These are phyloP conservation scores for Lipomyces anomalus DNA, from an alignment of 805 yeast species.

Conservation along the genomic window DNA sequence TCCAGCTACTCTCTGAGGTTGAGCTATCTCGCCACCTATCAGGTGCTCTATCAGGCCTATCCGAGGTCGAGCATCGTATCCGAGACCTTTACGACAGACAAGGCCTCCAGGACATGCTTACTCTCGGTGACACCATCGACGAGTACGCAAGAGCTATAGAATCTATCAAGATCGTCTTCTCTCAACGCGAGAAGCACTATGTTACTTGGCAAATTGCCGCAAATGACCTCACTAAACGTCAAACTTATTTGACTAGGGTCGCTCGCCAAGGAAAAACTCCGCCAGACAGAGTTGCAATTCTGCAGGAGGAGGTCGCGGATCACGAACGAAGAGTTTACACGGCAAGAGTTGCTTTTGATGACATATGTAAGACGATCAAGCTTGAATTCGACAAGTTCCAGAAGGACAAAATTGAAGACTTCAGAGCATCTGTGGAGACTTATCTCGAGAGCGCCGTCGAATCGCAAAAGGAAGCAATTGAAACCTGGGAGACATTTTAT, in stretches of 20 bases:
- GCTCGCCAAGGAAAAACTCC: constrained; percentile 46
- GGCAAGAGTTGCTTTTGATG: constrained; percentile 57
- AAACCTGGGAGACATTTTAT: constrained; percentile 56
- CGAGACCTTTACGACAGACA: constrained; percentile 71
- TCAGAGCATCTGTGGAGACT: constrained; percentile 83
- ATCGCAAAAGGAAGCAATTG: constrained; percentile 74
- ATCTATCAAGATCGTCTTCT: constrained; percentile 66
- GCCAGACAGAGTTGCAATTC: constrained; percentile 53
- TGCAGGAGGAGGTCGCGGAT: constrained; percentile 54
- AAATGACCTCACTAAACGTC: constrained; percentile 45
- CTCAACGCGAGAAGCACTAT: constrained; percentile 59
- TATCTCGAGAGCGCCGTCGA: constrained; percentile 87
- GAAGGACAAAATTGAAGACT: constrained; percentile 69
- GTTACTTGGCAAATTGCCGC: constrained; percentile 43
- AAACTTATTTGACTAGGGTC: constrained; percentile 42
- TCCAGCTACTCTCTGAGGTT: constrained; percentile 60
- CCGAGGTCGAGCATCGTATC: constrained; percentile 63
- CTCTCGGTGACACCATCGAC: constrained; percentile 80
- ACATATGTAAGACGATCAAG: constrained; percentile 59
- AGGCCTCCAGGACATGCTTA: constrained; percentile 76
- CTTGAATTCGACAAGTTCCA: constrained; percentile 65
- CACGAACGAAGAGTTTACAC: constrained; percentile 49
- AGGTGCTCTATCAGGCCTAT: constrained; percentile 61
- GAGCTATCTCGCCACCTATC: constrained; percentile 67
- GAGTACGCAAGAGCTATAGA: constrained; percentile 76